Conservation (phyloP, 768 basidiomycete genomes). For the Termitomyces eurrhizus region DNA sequence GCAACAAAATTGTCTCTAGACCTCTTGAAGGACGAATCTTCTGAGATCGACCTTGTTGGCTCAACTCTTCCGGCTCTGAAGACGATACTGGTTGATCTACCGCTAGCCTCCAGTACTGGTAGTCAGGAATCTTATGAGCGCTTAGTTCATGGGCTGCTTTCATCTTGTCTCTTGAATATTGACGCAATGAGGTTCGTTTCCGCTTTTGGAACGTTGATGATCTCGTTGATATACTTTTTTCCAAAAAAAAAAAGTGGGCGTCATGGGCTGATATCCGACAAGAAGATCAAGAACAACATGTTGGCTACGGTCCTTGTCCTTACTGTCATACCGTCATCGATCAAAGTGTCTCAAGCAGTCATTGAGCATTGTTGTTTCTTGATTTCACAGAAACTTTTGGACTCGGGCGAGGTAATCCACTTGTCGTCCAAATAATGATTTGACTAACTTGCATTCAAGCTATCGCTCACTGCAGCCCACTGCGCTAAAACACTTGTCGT, state of each 20-base stretch:
- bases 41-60: conserved; percentile 73
- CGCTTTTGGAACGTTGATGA: neutral
- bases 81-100: conserved; percentile 62
- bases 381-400: conserved; percentile 76
- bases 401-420: conserved; percentile 54
- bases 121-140: conserved; percentile 52
- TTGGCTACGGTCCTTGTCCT: conserved; percentile 82
- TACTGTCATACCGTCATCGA: conserved; percentile 66
- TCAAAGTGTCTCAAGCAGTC: conserved; percentile 66
- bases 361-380: conserved; percentile 85
- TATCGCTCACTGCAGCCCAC: conserved; percentile 82
- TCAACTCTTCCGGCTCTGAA: conserved; percentile 82
- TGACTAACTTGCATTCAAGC: conserved; percentile 34
- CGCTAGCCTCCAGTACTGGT: conserved; percentile 33
- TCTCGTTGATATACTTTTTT: neutral
- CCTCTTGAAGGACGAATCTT: conserved; percentile 81
- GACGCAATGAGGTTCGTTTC: conserved; percentile 83
- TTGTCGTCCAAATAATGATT: neutral
- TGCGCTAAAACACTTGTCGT: conserved; percentile 82
- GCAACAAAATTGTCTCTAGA: conserved; percentile 36
- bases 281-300: conserved; percentile 90
- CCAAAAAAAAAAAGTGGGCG: conserved; percentile 54
- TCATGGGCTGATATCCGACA: conserved; percentile 65
- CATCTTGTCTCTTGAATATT: conserved; percentile 78
- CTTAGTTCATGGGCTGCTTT: conserved; percentile 77